Conservation (phyloP, 2,329 filamentous ascomycete genomes). For the Cercospora brassicicola region DNA sequence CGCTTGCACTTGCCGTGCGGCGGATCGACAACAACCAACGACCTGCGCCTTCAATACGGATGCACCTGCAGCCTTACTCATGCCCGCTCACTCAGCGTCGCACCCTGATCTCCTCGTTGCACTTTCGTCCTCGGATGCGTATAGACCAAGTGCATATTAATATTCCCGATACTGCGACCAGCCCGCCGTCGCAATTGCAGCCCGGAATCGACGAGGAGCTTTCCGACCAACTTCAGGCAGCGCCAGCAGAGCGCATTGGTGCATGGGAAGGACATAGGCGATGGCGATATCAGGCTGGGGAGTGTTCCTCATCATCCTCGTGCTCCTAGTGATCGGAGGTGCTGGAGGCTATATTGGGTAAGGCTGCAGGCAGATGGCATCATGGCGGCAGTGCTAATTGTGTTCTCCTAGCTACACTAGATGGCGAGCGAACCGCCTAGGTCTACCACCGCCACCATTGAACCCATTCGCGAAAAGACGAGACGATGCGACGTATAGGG, state of each 20-base stretch:
- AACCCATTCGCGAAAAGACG: conserved; percentile 63
- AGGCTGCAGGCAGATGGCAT: background rate
- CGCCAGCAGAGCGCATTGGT: conserved; percentile 4
- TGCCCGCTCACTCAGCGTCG: background rate
- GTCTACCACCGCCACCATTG: conserved; percentile 66
- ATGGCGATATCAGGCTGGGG: conserved; percentile 47
- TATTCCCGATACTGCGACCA: background rate
- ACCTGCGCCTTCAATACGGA: conserved; percentile 2
- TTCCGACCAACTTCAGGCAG: background rate
- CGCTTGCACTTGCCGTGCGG: conserved; percentile 1
- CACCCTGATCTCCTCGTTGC: background rate
- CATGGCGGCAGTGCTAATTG: conserved; percentile 4
- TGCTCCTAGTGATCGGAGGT: conserved; percentile 60
- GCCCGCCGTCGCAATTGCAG: background rate
- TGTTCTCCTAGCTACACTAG: conserved; percentile 59
- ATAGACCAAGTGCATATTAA: background rate
- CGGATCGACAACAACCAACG: background rate
- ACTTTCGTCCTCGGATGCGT: background rate
- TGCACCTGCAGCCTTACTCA: background rate
- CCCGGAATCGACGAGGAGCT: background rate
- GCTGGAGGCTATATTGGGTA: conserved; percentile 64
- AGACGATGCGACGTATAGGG: conserved; percentile 42
- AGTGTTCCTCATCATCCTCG: conserved; percentile 70
- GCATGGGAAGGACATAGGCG: conserved; percentile 15
- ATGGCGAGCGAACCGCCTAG: conserved; percentile 69